These are phyloP conservation scores for Rhodotorula kratochvilovae DNA, from an alignment of 768 basidiomycete genomes.

Conservation along the genomic window DNA sequence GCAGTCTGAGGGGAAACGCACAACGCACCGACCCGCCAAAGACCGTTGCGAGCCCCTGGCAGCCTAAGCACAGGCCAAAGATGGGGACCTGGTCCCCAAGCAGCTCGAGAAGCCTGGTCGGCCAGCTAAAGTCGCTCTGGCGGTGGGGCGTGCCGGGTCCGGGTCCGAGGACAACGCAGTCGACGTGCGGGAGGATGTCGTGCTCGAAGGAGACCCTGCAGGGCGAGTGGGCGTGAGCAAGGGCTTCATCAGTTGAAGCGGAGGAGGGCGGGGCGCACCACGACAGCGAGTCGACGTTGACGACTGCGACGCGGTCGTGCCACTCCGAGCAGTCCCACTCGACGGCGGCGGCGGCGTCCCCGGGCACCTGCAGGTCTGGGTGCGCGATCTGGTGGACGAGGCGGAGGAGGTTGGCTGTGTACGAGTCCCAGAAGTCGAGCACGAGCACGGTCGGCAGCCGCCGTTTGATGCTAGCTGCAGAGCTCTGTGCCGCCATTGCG, in stretches of 20 bases:
- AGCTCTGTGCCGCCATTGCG: neutral
- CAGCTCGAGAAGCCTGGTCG: constrained; percentile 21
- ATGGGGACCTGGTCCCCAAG: constrained; percentile 25
- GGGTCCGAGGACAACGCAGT: constrained; percentile 36
- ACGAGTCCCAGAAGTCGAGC: constrained; percentile 37
- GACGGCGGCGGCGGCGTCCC: no score
- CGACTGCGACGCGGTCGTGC: constrained; percentile 24
- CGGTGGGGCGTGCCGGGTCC: constrained; percentile 35
- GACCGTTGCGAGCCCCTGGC: constrained; percentile 36
- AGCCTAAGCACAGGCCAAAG: constrained; percentile 37
- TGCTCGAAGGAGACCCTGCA: constrained; percentile 29
- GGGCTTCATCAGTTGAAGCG: neutral
- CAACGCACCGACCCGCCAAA: constrained; percentile 29
- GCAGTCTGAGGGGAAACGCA: no score
- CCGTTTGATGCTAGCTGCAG: neutral
- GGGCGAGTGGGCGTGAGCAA: no score
- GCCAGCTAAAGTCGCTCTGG: constrained; percentile 35
- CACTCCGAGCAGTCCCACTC: constrained; percentile 34
- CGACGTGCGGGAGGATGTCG: constrained; percentile 24
- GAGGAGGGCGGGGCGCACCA: constrained; percentile 18
- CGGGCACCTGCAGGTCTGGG: no score
- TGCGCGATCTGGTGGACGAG: constrained; percentile 14
- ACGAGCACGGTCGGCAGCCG: constrained; percentile 20
- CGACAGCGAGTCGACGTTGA: constrained; percentile 30
- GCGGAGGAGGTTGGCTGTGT: constrained; percentile 36